Evolutionary conservation across 2,329 filamentous ascomycete genomes (phyloP).

Genomic region (Calonectria henricotiae): DNA sequence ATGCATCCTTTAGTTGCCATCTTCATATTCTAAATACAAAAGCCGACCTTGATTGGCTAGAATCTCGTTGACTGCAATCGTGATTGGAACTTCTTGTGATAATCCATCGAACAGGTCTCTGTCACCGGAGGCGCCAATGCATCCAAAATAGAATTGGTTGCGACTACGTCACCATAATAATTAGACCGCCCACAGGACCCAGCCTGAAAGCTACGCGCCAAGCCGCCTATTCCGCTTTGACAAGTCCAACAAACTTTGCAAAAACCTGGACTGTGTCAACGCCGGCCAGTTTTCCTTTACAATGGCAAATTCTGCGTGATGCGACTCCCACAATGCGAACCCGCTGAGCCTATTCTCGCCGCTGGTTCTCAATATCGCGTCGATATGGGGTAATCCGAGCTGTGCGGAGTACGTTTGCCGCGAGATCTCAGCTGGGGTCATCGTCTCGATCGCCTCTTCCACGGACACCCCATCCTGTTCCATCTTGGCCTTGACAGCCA

Average conservation of each 20-base stretch:
- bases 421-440: constrained; percentile 26
- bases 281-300: constrained; percentile 34
- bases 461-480: background rate
- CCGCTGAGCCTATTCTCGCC: constrained; percentile 35
- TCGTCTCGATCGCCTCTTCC: constrained; percentile 24
- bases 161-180: too few species aligned
- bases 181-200: too few species aligned
- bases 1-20: too few species aligned
- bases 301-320: constrained; percentile 33
- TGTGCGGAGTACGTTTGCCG: constrained; percentile 33
- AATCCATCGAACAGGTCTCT: too few species aligned
- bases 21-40: too few species aligned
- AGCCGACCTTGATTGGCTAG: too few species aligned
- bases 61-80: too few species aligned
- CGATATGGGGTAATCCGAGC: constrained; percentile 25
- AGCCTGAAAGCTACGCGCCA: constrained; percentile 7
- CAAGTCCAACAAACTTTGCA: constrained; percentile 27
- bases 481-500: constrained; percentile 24
- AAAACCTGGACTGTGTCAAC: constrained; percentile 23
- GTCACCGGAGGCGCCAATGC: too few species aligned
- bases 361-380: constrained; percentile 30
- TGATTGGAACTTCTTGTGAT: too few species aligned
- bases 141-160: too few species aligned
- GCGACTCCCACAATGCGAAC: constrained; percentile 34
- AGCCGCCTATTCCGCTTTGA: constrained; percentile 30